These are phyloP conservation scores for Erysimum cheiri DNA, from an alignment of 441 rosid genomes.

Conservation along the genomic window DNA sequence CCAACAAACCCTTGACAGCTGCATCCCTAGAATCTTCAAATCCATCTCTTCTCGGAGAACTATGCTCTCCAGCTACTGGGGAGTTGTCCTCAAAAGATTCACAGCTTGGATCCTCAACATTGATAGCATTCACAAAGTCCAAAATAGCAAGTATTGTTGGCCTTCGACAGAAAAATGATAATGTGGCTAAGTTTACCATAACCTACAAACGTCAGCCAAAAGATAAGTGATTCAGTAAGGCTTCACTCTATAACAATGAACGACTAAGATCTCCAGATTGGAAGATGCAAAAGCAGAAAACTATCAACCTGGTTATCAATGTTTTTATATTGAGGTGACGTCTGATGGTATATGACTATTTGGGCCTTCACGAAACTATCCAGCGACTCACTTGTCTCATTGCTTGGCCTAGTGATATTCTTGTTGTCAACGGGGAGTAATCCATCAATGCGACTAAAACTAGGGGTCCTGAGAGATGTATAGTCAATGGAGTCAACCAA, in stretches of 20 bases:
- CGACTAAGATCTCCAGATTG: conserved; percentile 13
- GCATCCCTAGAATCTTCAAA: conserved; percentile 64
- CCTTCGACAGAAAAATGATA: conserved; percentile 95
- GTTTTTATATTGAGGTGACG: conserved; percentile 73
- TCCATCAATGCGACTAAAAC: conserved; percentile 77
- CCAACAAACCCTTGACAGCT: conserved; percentile 84
- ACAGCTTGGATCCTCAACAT: conserved; percentile 64
- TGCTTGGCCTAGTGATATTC: conserved; percentile 49
- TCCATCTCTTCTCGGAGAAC: conserved; percentile 50
- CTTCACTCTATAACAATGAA: conserved; percentile 21
- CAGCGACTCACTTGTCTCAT: conserved; percentile 56
- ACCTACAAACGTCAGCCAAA: conserved; percentile 61
- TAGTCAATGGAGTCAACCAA: conserved; percentile 67
- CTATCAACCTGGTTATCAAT: conserved; percentile 77
- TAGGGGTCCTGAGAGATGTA: conserved; percentile 65
- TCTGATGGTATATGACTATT: conserved; percentile 75
- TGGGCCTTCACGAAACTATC: conserved; percentile 98
- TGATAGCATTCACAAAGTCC: conserved; percentile 87
- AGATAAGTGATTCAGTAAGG: conserved; percentile 29
- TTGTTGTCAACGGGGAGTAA: conserved; percentile 71
- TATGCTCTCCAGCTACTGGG: conserved; percentile 56
- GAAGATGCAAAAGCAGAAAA: conserved; percentile 37
- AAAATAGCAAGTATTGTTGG: conserved; percentile 94
- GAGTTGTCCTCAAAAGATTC: conserved; percentile 70
- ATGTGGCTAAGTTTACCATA: conserved; percentile 78